Conservation (phyloP, 371 early-diverging fungal species). For the Mortierella sp. region DNA sequence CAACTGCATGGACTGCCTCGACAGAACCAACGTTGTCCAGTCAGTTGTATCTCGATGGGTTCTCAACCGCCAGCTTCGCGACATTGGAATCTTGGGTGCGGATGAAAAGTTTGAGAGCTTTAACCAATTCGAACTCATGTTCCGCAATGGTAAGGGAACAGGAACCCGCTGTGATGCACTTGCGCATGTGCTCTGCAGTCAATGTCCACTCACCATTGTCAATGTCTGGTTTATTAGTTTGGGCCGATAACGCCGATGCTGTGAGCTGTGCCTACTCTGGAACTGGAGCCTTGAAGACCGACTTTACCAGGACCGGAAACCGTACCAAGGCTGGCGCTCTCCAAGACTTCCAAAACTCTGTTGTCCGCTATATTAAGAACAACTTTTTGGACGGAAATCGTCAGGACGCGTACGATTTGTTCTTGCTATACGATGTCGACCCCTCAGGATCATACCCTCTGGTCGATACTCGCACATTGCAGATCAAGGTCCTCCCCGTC, state of each 20-base stretch:
- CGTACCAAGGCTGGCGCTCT: constrained; percentile 86
- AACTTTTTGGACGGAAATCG: constrained; percentile 94
- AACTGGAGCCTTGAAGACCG: constrained; percentile 98
- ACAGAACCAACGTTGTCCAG: constrained; percentile 99
- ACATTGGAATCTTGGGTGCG: constrained; percentile 65
- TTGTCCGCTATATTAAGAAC: constrained; percentile 89
- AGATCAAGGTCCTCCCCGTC: constrained; percentile 26
- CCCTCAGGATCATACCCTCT: constrained; percentile 24
- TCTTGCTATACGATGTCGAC: constrained; percentile 37
- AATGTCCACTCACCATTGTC: neutral
- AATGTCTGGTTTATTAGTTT: constrained; percentile 15
- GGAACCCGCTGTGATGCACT: neutral
- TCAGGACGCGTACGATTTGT: constrained; percentile 64
- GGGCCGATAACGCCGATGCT: constrained; percentile 94
- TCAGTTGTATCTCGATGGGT: constrained; percentile 84
- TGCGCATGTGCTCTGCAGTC: neutral
- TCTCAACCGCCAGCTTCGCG: constrained; percentile 74
- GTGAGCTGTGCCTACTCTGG: constrained; percentile 96
- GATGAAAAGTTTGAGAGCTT: constrained; percentile 68
- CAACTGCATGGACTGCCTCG: constrained; percentile 99
- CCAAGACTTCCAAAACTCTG: constrained; percentile 83
- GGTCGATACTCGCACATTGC: constrained; percentile 23
- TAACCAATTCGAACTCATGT: constrained; percentile 43
- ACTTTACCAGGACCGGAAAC: constrained; percentile 93
- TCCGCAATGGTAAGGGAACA: constrained; percentile 50